These are phyloP conservation scores for Phialophora verrucosa DNA, from an alignment of 2,329 filamentous ascomycete genomes.

Conservation along the genomic window DNA sequence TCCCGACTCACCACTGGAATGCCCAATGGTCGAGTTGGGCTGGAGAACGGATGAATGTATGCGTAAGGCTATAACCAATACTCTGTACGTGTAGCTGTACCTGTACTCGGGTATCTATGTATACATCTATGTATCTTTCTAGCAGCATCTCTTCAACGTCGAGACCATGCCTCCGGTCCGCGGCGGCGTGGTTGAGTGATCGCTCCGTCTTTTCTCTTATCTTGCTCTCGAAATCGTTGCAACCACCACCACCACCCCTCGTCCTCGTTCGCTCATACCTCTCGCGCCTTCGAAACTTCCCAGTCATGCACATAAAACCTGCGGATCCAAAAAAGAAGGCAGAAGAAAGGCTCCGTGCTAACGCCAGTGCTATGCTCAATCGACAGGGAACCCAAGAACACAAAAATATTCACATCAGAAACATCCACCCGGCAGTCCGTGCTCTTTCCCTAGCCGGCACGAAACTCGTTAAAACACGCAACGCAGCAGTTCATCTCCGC, in stretches of 20 bases:
- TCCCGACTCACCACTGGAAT: too few relatives aligned
- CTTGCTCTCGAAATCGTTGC: background rate
- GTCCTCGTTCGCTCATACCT: background rate
- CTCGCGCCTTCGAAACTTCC: background rate
- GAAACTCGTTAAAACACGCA: background rate
- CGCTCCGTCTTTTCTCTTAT: background rate
- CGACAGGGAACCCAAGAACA: background rate
- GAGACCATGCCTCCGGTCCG: background rate
- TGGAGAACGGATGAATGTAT: background rate
- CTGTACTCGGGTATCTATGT: background rate
- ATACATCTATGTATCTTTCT: background rate
- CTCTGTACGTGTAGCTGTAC: background rate
- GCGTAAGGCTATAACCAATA: background rate
- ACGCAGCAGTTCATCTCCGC: constrained; percentile 19
- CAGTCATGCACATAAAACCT: constrained; percentile 1
- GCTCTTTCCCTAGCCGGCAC: background rate
- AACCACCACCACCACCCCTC: too few relatives aligned
- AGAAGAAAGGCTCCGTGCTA: background rate
- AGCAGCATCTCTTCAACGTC: background rate
- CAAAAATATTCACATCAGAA: constrained; percentile 8
- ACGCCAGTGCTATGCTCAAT: constrained; percentile 3
- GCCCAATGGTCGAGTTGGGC: too few relatives aligned
- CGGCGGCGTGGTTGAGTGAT: background rate
- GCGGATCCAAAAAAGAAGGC: background rate
- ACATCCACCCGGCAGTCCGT: background rate